Conservation (phyloP, 768 basidiomycete species). For the Pluteus cervinus region DNA sequence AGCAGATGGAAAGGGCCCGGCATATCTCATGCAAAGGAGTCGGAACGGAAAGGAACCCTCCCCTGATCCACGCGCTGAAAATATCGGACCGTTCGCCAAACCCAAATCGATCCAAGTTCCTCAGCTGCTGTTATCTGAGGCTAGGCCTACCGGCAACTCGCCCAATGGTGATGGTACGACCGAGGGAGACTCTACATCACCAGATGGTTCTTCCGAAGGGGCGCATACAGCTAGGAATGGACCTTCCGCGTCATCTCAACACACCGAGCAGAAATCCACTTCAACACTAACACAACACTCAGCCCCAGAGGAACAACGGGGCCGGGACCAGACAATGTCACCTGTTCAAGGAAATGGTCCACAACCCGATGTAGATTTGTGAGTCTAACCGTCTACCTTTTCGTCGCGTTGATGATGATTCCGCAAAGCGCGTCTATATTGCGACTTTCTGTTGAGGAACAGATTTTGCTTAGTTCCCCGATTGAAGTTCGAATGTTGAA, state of each 20-base stretch:
- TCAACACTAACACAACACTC: neutral
- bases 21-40: slow-evolving; percentile 2
- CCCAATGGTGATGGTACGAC: too few species aligned
- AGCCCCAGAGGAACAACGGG: slow-evolving; percentile 31
- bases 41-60: too few species aligned
- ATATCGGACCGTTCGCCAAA: too few species aligned
- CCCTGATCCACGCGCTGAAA: too few species aligned
- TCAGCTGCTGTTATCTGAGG: too few species aligned
- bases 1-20: slow-evolving; percentile 33
- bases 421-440: slow-evolving; percentile 29
- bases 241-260: too few species aligned
- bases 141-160: too few species aligned
- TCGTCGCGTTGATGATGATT: neutral
- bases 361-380: slow-evolving; percentile 38
- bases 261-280: too few species aligned
- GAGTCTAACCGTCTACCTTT: slow-evolving; percentile 12
- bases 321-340: slow-evolving; percentile 47
- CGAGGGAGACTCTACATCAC: too few species aligned
- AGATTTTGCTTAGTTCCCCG: slow-evolving; percentile 40
- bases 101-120: too few species aligned
- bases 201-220: too few species aligned
- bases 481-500: slow-evolving; percentile 51
- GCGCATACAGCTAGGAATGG: too few species aligned
- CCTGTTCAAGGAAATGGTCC: slow-evolving; percentile 46
- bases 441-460: slow-evolving; percentile 34